Evolutionary conservation across 2,329 filamentous ascomycete species (phyloP).

Genomic region (Diaporthe nobilis): DNA sequence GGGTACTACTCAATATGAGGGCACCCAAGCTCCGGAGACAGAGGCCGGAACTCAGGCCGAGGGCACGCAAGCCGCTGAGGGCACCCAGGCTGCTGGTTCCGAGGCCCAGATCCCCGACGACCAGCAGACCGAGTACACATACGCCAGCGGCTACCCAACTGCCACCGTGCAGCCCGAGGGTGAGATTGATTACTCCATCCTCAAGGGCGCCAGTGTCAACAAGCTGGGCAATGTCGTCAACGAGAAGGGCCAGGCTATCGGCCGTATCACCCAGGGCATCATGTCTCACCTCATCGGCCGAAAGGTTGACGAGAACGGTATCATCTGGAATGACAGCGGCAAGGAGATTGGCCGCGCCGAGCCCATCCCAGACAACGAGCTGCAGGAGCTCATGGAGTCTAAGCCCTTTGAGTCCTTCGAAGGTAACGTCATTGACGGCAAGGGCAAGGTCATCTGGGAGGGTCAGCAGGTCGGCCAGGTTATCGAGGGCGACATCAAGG

Average conservation of each 20-base stretch:
- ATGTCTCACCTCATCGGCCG: conserved; percentile 74
- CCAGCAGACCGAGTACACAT: conserved; percentile 34
- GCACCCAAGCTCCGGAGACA: conserved; percentile 26
- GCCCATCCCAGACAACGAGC: conserved; percentile 70
- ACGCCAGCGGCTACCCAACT: conserved; percentile 39
- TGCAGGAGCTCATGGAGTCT: conserved; percentile 60
- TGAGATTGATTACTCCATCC: conserved; percentile 61
- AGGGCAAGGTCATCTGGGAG: conserved; percentile 67
- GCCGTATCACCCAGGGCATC: conserved; percentile 75
- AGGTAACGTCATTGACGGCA: conserved; percentile 65
- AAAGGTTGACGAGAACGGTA: conserved; percentile 75
- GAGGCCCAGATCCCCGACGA: conserved; percentile 45
- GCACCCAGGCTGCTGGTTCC: conserved; percentile 34
- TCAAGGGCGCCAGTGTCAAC: conserved; percentile 70
- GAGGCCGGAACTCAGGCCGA: conserved; percentile 36
- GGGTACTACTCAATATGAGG: background rate
- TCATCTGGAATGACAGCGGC: conserved; percentile 80
- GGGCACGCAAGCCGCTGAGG: conserved; percentile 32
- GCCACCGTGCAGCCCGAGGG: conserved; percentile 49
- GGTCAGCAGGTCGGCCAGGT: conserved; percentile 72
- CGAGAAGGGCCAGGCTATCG: conserved; percentile 67
- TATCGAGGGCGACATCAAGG: conserved; percentile 74
- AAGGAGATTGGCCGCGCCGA: conserved; percentile 78
- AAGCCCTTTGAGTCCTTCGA: conserved; percentile 73
- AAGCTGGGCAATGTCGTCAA: conserved; percentile 71